These are phyloP conservation scores for Chaetomium globosum DNA, from an alignment of 2,329 filamentous ascomycete genomes.

Conservation along the genomic window DNA sequence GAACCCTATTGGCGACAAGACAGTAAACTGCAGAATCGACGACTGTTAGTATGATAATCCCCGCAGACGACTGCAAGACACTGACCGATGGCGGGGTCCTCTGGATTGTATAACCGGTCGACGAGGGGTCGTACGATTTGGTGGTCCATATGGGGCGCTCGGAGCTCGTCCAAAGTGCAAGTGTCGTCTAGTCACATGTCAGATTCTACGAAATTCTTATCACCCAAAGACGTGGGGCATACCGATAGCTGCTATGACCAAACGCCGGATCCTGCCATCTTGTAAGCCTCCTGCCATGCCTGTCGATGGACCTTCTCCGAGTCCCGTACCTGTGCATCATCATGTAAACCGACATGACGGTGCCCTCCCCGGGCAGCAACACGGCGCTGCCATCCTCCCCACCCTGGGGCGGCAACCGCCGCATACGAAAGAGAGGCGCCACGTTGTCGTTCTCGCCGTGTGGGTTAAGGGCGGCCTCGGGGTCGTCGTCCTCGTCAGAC, in stretches of 20 bases:
- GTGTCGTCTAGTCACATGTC: conserved; percentile 43
- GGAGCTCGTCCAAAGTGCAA: conserved; percentile 62
- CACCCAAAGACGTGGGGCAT: neutral
- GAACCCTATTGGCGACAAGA: conserved; percentile 69
- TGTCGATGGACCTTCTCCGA: neutral
- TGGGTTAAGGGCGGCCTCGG: conserved; percentile 31
- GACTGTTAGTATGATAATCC: neutral
- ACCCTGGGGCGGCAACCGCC: conserved; percentile 26
- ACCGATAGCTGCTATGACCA: conserved; percentile 38
- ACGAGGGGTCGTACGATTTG: conserved; percentile 69
- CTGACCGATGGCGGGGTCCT: conserved; percentile 65
- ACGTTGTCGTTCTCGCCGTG: conserved; percentile 28
- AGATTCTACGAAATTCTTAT: neutral
- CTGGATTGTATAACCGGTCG: conserved; percentile 65
- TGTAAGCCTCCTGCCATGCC: conserved; percentile 14
- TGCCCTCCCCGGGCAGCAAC: conserved; percentile 16
- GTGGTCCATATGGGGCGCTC: conserved; percentile 67
- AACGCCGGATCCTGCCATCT: conserved; percentile 35
- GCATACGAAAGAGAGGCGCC: conserved; percentile 30
- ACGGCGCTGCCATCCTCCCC: conserved; percentile 20
- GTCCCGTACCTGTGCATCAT: conserved; percentile 38
- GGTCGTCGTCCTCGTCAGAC: conserved; percentile 30
- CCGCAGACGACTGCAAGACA: neutral
- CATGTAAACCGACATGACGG: conserved; percentile 36
- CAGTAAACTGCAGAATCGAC: conserved; percentile 61